Evolutionary conservation across 805 yeast species (phyloP), one percentile per base, ranked within the genome.

Genomic region (Blastobotrys chiropterorum): DNA sequence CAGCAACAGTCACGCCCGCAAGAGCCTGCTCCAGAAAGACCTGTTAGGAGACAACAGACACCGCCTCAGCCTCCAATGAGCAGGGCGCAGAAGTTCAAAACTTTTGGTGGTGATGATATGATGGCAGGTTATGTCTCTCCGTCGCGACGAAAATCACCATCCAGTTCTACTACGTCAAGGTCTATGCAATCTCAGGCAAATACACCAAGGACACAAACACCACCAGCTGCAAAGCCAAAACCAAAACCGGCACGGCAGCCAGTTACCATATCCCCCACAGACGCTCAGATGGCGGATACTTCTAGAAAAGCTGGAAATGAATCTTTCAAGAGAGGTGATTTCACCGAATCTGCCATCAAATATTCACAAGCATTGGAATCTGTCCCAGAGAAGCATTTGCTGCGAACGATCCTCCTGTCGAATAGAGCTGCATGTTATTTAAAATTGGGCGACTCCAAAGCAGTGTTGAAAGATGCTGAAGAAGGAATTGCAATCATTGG

Each of bases 281-380:
- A 62, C 19, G 46, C 62, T 46, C 68, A 68, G 43, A 57, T 67
- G 60, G 58, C 65, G 17, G 43, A 54, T 1, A 53, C 62, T 2
- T 51, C 66, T 13, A 62, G 73, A 14, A 54, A 59, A 4, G 71
- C 70, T 21, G 99, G 90, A 3, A 70, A 80, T 4, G 75, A 74
- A 15, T 75, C 81, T 1, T 94, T 82, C 71, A 79, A 80, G 51
- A 76, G 80, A n/a, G 99, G 99, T 16, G 92, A 94, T 65, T 94
- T 85, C 64, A 66, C 81, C 2, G 63, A 71, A 3, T 90, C 99
- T 0, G 71, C 80, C 13, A 75, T 70, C 26, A 73, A 75, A 50
- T 94, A 86, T 63, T 73, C 79, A 31, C 71, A 76, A 41, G 75
- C 85, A 1, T 66, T 80, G n/a, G 68, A 72, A 26, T 65, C 80